Evolutionary conservation across 495 filamentous ascomycete genomes (phyloP).

Genomic region (Copromyces sp.): DNA sequence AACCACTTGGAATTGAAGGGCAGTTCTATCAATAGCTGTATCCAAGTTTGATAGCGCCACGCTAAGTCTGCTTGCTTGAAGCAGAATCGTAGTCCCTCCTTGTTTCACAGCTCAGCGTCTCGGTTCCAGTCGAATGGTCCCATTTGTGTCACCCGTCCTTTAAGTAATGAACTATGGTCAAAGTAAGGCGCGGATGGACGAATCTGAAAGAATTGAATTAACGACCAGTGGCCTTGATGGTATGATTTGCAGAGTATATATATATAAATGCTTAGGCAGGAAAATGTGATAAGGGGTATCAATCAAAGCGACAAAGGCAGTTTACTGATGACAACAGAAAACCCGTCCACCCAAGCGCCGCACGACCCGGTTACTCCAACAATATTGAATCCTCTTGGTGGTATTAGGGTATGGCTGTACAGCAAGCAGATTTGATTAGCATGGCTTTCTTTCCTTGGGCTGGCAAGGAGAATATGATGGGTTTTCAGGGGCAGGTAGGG

Average conservation of each 20-base stretch:
- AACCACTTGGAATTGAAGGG: background rate
- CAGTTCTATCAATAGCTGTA: background rate
- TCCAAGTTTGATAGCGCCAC: background rate
- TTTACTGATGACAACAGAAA: conserved; percentile 74
- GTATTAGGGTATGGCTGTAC: conserved; percentile 73
- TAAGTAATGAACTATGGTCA: background rate
- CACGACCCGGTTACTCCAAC: conserved; percentile 79
- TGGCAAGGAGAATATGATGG: background rate
- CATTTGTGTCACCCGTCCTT: background rate
- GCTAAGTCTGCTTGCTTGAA: no score
- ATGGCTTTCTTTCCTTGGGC: background rate
- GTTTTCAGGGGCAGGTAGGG: background rate
- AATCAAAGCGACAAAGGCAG: background rate
- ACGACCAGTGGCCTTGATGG: background rate
- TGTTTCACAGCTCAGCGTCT: background rate
- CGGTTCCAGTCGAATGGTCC: background rate
- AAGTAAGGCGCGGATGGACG: background rate
- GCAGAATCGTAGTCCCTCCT: background rate
- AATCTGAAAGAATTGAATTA: background rate
- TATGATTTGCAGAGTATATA: background rate
- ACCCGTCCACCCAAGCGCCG: conserved; percentile 76
- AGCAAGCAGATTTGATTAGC: conserved; percentile 1
- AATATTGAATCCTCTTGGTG: conserved; percentile 81
- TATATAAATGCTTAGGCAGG: background rate
- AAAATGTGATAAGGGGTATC: background rate